These are phyloP conservation scores for Coniochaeta ligniaria DNA, from an alignment of 2,329 filamentous ascomycete species.

Conservation along the genomic window DNA sequence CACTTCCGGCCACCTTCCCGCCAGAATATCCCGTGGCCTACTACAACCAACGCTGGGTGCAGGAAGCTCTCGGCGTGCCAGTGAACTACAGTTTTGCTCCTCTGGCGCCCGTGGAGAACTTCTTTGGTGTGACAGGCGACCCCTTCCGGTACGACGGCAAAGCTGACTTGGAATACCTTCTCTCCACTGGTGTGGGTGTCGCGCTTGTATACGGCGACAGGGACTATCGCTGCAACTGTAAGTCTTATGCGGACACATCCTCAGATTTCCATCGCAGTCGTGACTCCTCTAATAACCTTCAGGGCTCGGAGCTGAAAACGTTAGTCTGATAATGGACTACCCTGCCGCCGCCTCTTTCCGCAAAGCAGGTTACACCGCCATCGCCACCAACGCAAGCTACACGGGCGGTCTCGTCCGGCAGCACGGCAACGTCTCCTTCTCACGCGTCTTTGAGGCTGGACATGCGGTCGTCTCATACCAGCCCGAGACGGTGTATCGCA, in stretches of 20 bases:
- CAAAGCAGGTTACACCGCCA: constrained; percentile 39
- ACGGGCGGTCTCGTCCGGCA: constrained; percentile 38
- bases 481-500: constrained; percentile 39
- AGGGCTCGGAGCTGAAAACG: constrained; percentile 44
- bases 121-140: constrained; percentile 26
- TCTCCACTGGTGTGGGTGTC: constrained; percentile 46
- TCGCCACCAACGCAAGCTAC: constrained; percentile 28
- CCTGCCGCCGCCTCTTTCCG: constrained; percentile 31
- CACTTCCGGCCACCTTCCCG: constrained; percentile 16
- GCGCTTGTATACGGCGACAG: constrained; percentile 47
- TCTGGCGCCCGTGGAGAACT: constrained; percentile 18
- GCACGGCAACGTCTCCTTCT: constrained; percentile 39
- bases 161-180: constrained; percentile 32
- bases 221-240: constrained; percentile 37
- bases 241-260: background rate
- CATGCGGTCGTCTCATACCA: constrained; percentile 43
- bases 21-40: constrained; percentile 40
- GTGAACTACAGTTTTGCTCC: constrained; percentile 42
- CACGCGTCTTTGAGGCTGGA: constrained; percentile 37
- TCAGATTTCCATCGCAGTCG: background rate
- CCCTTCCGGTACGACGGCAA: constrained; percentile 11
- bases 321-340: constrained; percentile 37
- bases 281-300: constrained; percentile 5
- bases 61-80: constrained; percentile 45
- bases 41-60: constrained; percentile 46